Conservation (phyloP, 768 basidiomycete species). For the Kwoniella sp. region DNA sequence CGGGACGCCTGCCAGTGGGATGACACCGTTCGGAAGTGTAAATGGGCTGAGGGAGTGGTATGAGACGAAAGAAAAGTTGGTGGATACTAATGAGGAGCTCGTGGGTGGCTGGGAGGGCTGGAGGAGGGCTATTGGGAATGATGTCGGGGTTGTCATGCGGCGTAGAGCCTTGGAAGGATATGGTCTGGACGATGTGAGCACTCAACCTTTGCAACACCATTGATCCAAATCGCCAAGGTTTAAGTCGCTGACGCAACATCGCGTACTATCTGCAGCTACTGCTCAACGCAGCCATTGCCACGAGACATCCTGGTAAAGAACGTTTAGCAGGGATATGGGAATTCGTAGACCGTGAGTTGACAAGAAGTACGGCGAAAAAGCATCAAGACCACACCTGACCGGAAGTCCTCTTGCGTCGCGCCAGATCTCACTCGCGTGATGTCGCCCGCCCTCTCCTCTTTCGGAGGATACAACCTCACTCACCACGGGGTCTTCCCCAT, state of each 20-base stretch:
- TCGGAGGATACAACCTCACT: slow-evolving; percentile 42
- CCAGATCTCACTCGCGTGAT: slow-evolving; percentile 49
- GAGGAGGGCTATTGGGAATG: slow-evolving; percentile 32
- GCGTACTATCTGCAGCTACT: slow-evolving; percentile 36
- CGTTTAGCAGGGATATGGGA: slow-evolving; percentile 47
- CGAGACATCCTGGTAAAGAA: slow-evolving; percentile 37
- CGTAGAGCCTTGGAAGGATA: slow-evolving; percentile 50
- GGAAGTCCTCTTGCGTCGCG: background rate
- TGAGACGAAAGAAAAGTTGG: slow-evolving; percentile 18
- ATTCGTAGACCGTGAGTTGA: slow-evolving; percentile 45
- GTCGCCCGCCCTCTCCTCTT: slow-evolving; percentile 31
- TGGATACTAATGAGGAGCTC: slow-evolving; percentile 28
- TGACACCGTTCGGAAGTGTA: slow-evolving; percentile 10
- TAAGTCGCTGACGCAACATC: too few relatives aligned
- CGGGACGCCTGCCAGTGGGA: slow-evolving; percentile 1
- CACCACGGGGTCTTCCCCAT: slow-evolving; percentile 48
- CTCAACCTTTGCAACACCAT: background rate
- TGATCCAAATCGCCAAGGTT: background rate
- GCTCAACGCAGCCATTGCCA: slow-evolving; percentile 48
- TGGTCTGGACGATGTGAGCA: slow-evolving; percentile 49
- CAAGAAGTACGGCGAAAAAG: too few relatives aligned
- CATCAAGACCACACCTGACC: background rate
- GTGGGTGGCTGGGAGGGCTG: slow-evolving; percentile 27
- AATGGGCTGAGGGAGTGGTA: slow-evolving; percentile 18
- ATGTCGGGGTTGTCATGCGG: slow-evolving; percentile 48